Evolutionary conservation across 2,329 filamentous ascomycete species (phyloP).

Genomic region (Alternaria panax): DNA sequence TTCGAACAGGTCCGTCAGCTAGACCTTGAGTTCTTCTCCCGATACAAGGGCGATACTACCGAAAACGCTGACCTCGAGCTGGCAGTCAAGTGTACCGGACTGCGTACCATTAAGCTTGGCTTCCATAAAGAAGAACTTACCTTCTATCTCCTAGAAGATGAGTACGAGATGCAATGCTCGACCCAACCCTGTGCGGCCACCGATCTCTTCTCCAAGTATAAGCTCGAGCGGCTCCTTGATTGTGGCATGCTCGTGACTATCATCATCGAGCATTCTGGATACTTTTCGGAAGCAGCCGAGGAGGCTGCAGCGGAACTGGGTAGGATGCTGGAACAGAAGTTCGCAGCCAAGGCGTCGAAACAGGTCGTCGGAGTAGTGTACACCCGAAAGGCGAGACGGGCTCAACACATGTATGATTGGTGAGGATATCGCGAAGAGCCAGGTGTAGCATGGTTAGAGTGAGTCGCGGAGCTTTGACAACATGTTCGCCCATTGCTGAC

Average conservation of each 20-base stretch:
- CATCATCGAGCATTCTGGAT: constrained; percentile 1
- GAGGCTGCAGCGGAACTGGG: not conserved
- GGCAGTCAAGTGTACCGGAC: not conserved
- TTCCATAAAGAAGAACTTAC: not conserved
- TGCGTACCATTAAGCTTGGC: not conserved
- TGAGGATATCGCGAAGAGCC: not conserved
- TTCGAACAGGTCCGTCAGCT: not conserved
- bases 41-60: not conserved
- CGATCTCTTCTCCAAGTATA: not conserved
- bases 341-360: not conserved
- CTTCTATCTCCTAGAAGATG: not conserved
- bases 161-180: not conserved
- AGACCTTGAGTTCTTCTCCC: not conserved
- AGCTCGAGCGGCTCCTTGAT: not conserved
- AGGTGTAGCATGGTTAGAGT: not conserved
- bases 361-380: not conserved
- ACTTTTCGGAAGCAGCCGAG: not conserved
- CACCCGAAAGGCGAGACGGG: not conserved
- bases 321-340: not conserved
- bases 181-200: fast-evolving
- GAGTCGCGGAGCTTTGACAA: not conserved
- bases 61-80: not conserved
- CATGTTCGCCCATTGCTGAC: not conserved
- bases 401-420: not conserved
- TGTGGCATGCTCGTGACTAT: not conserved